Base-by-base conservation (phyloP, 2,329 filamentous ascomycete genomes). In the Cladosporium cucumerinum region DNA sequence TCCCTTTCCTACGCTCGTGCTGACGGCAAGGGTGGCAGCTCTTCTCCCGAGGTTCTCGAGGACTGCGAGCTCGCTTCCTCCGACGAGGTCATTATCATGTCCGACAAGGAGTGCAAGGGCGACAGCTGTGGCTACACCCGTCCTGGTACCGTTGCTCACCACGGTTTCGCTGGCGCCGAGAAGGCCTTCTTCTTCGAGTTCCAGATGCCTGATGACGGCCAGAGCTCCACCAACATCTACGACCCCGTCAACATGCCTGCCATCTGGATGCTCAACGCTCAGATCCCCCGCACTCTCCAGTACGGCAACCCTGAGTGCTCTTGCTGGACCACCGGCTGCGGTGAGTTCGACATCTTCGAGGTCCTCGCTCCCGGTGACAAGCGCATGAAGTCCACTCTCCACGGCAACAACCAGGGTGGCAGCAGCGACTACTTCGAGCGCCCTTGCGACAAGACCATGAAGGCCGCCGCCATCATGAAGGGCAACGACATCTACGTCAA, bases 101-200 rank as follows among this genome's bases (percentile, higher is more conserved):
- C 78, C 61, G 79, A 82, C 68, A 72, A 79, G 60, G 70, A 78
- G 66, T 89, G 87, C 73, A 72, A 77, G 21, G 74, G 74, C 32
- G 77, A 76, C 65, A 86, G 65, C 65, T 77, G 75, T 60, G 75
- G 75, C 67, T 77, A 74, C 74, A 66, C 60, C 54, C 75, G 75
- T 57, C 67, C 71, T 52, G 72, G 72, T 66, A 75, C 73, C n/a
- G 74, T 76, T 36, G 75, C 75, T 30, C 72, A 89, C 85, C 74
- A 91, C 78, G 91, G 90, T 66, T 93, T 91, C 78, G 83, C 79
- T 46, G 89, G 89, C 58, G 81, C 84, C 32, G 84, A 87, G 71
- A 92, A 92, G 79, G 82, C 89, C 62, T 92, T 93, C 79, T 82
- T 93, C 68, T 84, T 90, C 70, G 85, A 91, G 71, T 90, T 93